Evolutionary conservation across 495 filamentous ascomycete species (phyloP).

Genomic region (Pseudevernia furfuracea): DNA sequence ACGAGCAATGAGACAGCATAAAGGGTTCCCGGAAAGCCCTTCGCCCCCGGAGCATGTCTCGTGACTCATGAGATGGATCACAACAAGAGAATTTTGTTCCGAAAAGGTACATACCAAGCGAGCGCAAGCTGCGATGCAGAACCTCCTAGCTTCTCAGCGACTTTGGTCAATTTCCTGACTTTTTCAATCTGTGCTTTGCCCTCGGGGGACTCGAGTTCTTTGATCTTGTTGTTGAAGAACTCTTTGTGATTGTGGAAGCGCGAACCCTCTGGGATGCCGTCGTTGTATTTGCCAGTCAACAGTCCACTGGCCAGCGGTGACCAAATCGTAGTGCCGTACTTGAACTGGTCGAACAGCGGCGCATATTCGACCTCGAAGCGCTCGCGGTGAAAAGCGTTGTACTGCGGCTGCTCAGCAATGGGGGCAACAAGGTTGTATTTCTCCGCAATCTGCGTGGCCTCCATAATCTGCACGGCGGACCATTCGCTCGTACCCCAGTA

Average conservation of each 20-base stretch:
- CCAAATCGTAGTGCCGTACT: slow-evolving; percentile 67
- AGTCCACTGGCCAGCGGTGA: slow-evolving; percentile 65
- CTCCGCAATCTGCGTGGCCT: slow-evolving; percentile 68
- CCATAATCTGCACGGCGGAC: slow-evolving; percentile 70
- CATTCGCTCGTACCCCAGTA: slow-evolving; percentile 93
- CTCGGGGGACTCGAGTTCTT: slow-evolving; percentile 26
- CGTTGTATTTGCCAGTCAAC: slow-evolving; percentile 76
- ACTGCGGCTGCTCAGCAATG: slow-evolving; percentile 76
- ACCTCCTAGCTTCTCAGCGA: slow-evolving; percentile 61
- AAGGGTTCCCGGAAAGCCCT: too few species aligned
- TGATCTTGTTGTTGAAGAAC: slow-evolving; percentile 30
- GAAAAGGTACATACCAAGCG: too few species aligned
- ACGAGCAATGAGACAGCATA: too few species aligned
- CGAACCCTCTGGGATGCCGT: slow-evolving; percentile 41
- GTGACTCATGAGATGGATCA: too few species aligned
- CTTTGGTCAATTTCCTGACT: slow-evolving; percentile 27
- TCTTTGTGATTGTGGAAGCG: slow-evolving; percentile 39
- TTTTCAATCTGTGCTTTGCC: slow-evolving; percentile 28
- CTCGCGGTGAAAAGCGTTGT: slow-evolving; percentile 66
- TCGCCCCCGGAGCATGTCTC: too few species aligned
- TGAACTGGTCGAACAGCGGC: slow-evolving; percentile 54
- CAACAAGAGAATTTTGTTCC: too few species aligned
- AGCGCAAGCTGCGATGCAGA: slow-evolving; percentile 60
- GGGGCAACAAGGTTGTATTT: slow-evolving; percentile 71
- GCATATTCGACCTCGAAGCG: slow-evolving; percentile 71